These are phyloP conservation scores for Neodidymelliopsis sp. DNA, from an alignment of 2,329 filamentous ascomycete genomes.

Conservation along the genomic window DNA sequence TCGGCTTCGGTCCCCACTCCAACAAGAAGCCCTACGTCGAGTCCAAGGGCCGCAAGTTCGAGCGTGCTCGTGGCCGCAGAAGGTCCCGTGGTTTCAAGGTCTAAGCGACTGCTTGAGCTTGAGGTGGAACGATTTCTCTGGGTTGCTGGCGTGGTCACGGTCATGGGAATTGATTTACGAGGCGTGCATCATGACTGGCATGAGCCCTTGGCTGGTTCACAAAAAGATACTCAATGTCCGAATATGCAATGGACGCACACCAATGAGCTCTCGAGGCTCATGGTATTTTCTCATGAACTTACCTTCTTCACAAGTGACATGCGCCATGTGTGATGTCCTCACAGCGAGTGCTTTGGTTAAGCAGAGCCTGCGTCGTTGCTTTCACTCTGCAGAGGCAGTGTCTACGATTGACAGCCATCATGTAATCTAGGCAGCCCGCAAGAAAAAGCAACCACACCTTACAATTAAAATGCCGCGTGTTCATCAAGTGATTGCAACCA, in stretches of 20 bases:
- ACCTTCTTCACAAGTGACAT: constrained; percentile 7
- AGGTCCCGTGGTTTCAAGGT: constrained; percentile 99
- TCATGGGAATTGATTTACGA: constrained; percentile 46
- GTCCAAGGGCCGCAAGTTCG: constrained; percentile 99
- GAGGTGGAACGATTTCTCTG: constrained; percentile 46
- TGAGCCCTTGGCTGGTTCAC: constrained; percentile 41
- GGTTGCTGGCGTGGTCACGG: constrained; percentile 49
- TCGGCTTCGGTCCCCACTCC: constrained; percentile 96
- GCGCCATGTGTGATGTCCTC: neutral
- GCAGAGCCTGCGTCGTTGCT: neutral
- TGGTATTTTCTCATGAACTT: constrained; percentile 40
- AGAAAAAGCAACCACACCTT: neutral
- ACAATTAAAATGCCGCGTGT: neutral
- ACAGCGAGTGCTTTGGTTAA: neutral
- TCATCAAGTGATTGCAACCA: no score
- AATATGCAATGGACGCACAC: constrained; percentile 45
- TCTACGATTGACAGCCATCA: no score
- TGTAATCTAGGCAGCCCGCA: neutral
- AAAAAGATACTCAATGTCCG: constrained; percentile 50
- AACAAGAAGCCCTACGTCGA: constrained; percentile 98
- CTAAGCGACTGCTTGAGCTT: constrained; percentile 63
- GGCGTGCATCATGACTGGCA: constrained; percentile 49
- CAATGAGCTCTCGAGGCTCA: constrained; percentile 44
- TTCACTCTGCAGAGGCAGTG: neutral
- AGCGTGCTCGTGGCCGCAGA: constrained; percentile 98